phyloP scores from a whole-genome alignment of 345 rosid genomes.

The Microthlaspi erraticum region DNA sequence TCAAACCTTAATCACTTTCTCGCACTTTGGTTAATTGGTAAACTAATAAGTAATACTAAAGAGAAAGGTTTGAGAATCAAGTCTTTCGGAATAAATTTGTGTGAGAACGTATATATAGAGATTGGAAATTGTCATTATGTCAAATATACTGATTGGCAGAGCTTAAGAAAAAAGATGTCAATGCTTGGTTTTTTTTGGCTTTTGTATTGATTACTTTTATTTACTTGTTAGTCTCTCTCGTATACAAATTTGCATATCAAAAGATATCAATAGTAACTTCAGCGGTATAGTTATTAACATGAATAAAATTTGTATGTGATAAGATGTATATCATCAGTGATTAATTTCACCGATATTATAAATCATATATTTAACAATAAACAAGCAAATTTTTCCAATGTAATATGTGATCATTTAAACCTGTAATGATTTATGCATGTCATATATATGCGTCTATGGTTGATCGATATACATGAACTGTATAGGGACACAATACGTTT shows the following conservation, averaged over 20 bases:
- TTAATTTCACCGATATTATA: neutral
- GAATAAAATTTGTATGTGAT: too few species aligned
- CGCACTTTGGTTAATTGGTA: slow-evolving; percentile 13
- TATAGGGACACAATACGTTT: neutral
- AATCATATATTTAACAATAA: neutral
- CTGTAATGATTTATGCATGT: neutral
- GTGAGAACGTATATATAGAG: slow-evolving; percentile 28
- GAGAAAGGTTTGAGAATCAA: slow-evolving; percentile 32
- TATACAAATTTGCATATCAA: neutral
- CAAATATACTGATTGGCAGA: slow-evolving; percentile 30
- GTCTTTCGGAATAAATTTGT: slow-evolving; percentile 25
- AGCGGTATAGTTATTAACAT: too few species aligned
- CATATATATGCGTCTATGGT: neutral
- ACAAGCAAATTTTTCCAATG: neutral
- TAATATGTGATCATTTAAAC: neutral
- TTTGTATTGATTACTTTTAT: slow-evolving; percentile 12
- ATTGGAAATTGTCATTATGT: slow-evolving; percentile 22
- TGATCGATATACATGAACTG: neutral
- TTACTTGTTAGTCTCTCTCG: neutral
- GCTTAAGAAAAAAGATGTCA: slow-evolving; percentile 12
- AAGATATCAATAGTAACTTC: neutral
- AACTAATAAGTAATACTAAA: slow-evolving; percentile 19
- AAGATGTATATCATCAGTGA: neutral
- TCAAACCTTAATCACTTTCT: slow-evolving; percentile 15
- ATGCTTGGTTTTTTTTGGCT: neutral